Evolutionary conservation across 768 basidiomycete species (phyloP).

Genomic region (Floccularia luteovirens): DNA sequence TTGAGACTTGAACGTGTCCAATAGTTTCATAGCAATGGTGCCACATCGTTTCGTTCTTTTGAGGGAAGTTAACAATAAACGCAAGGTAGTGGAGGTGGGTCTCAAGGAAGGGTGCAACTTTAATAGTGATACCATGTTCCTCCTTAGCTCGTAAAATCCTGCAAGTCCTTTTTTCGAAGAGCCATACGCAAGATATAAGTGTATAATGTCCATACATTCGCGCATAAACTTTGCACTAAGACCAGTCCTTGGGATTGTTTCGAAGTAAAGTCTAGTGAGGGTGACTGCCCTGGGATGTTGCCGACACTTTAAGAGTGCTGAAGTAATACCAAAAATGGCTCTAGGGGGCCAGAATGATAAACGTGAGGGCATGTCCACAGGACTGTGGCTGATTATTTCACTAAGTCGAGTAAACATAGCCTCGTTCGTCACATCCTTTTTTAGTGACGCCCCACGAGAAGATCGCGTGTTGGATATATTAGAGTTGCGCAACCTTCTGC

Average conservation of each 20-base stretch:
- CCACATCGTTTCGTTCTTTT: slow-evolving; percentile 42
- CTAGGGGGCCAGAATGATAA: too few relatives aligned
- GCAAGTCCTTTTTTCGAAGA: slow-evolving; percentile 27
- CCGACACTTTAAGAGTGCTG: background rate
- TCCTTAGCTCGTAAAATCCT: slow-evolving; percentile 34
- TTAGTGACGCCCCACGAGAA: too few relatives aligned
- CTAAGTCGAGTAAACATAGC: too few relatives aligned
- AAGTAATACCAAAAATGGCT: slow-evolving; percentile 34
- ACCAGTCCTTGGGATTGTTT: slow-evolving; percentile 33
- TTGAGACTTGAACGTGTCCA: slow-evolving; percentile 35
- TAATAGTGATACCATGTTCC: slow-evolving; percentile 36
- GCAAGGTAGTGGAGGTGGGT: slow-evolving; percentile 55
- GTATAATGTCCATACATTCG: slow-evolving; percentile 44
- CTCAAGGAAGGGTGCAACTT: slow-evolving; percentile 36
- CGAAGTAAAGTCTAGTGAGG: slow-evolving; percentile 42
- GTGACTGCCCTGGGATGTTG: slow-evolving; percentile 22
- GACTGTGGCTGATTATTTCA: too few relatives aligned
- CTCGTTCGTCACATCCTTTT: too few relatives aligned
- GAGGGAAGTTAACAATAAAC: slow-evolving; percentile 49
- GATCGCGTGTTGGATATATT: too few relatives aligned
- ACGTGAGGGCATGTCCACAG: too few relatives aligned
- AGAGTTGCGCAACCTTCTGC: too few relatives aligned
- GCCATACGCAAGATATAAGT: slow-evolving; percentile 35
- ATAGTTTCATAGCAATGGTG: slow-evolving; percentile 37
- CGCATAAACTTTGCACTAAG: slow-evolving; percentile 25